Evolutionary conservation across 1,139 yeast genomes (phyloP).

Genomic region (Chernovozyma aurita): DNA sequence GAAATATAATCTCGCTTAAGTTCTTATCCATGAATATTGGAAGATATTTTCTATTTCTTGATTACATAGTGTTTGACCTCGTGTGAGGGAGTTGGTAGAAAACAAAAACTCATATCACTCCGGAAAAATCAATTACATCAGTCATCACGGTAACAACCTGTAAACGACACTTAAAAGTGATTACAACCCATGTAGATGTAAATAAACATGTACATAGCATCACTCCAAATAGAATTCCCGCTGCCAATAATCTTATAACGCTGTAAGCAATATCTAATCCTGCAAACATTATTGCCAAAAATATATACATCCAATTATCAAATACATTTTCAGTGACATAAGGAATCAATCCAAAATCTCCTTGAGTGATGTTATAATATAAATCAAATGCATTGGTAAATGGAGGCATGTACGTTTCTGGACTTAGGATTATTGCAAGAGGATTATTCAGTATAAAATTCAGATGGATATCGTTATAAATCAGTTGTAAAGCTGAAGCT

Average conservation of each 20-base stretch:
- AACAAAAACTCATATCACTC: neutral
- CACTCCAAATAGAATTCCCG: constrained; percentile 14
- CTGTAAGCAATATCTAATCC: constrained; percentile 18
- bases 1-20: too few species aligned
- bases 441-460: constrained; percentile 13
- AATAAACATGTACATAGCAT: constrained; percentile 8
- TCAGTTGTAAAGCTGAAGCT: neutral
- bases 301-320: constrained; percentile 7
- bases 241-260: constrained; percentile 5
- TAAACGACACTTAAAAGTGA: constrained; percentile 6
- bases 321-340: neutral
- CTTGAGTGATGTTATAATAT: constrained; percentile 11
- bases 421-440: constrained; percentile 17
- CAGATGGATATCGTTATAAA: neutral
- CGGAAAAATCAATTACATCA: neutral
- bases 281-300: constrained; percentile 13
- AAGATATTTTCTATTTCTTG: too few species aligned
- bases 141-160: constrained; percentile 1
- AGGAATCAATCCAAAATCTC: constrained; percentile 1
- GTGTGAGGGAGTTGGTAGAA: too few species aligned
- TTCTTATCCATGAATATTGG: too few species aligned
- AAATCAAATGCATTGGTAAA: constrained; percentile 19
- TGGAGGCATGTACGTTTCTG: constrained; percentile 27
- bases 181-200: constrained; percentile 8
- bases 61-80: too few species aligned